Conservation (phyloP, 192 early-diverging fungal species). For the Entrophospora sp. region DNA sequence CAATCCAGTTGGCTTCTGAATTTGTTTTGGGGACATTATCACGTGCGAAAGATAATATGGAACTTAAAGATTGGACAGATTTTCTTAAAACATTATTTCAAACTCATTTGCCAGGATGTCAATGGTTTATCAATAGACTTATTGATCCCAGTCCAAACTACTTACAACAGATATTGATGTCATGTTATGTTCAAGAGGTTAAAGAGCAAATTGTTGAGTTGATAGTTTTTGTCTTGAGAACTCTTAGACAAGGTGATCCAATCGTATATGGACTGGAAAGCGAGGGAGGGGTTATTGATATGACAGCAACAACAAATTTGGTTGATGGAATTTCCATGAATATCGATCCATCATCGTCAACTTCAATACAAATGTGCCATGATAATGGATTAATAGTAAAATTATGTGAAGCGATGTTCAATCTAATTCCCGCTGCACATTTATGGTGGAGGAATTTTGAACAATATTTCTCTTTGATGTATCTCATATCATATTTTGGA, state of each 20-base stretch:
- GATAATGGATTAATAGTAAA: conserved; percentile 18
- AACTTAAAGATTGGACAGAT: conserved; percentile 29
- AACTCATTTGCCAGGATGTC: conserved; percentile 26
- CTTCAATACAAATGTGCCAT: background rate
- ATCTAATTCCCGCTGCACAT: conserved; percentile 29
- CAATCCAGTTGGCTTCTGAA: conserved; percentile 27
- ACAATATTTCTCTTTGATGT: conserved; percentile 36
- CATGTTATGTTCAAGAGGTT: conserved; percentile 33
- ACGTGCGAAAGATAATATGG: conserved; percentile 30
- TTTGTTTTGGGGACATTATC: conserved; percentile 32
- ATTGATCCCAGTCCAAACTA: conserved; percentile 12
- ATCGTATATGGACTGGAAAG: conserved; percentile 23
- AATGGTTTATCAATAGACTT: conserved; percentile 24
- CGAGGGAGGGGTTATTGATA: background rate
- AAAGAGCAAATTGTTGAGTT: conserved; percentile 34
- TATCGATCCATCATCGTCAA: conserved; percentile 1
- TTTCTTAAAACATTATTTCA: conserved; percentile 27
- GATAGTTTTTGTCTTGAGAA: conserved; percentile 24
- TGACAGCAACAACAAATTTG: background rate
- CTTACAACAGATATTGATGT: conserved; percentile 24
- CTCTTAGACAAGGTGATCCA: conserved; percentile 24
- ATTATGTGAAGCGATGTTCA: conserved; percentile 19
- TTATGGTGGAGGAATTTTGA: conserved; percentile 37
- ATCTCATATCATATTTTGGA: conserved; percentile 29
- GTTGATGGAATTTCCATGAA: too few species aligned